Evolutionary conservation across 768 basidiomycete genomes (phyloP), one percentile per base, ranked within the genome.

Genomic region (Pholiota conissans): DNA sequence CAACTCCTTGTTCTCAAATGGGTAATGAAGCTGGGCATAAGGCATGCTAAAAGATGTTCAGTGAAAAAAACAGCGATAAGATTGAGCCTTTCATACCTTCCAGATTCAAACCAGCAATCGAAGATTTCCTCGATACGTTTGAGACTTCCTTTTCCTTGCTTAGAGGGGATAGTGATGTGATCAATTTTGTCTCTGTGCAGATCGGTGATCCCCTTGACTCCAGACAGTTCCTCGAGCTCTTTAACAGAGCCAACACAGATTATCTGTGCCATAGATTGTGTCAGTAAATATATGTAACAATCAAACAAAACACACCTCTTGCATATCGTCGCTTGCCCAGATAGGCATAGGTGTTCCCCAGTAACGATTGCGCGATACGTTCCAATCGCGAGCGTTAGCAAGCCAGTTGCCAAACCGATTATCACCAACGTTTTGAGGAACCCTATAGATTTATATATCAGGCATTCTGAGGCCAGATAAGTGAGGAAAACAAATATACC

Each of bases 101-200:
- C 97, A 3, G 96, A 98, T 75, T 99, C 97, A 69, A 99, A 99
- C 97, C 97, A 99, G 68, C 97, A 99, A 69, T 99, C 97, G 69
- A 99, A 98, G 34, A 99, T 94, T 71, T 98, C 97, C 58, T 97
- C 93, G n/a, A 98, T 81, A 49, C 97, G 87, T 73, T 83, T 91
- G 22, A 99, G 75, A 10, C 74, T 73, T 14, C 96, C 96, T 65
- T 93, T 95, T 52, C 95, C 96, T 70, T 84, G 74, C 69, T 87
- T 78, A 18, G 95, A 97, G 9, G 96, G 97, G 66, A 98, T 98
- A 49, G 93, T 95, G 75, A 99, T 91, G 68, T 93, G 86, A 70
- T 98, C 95, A 66, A 99, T 94, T 67, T 86, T 92, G 61, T 99
- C 94, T 54, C 95, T 80, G 74, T 98, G 96, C 42, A 99, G 74